These are phyloP conservation scores for Cladosporium oxysporum DNA, from an alignment of 2,329 filamentous ascomycete species.

Conservation along the genomic window DNA sequence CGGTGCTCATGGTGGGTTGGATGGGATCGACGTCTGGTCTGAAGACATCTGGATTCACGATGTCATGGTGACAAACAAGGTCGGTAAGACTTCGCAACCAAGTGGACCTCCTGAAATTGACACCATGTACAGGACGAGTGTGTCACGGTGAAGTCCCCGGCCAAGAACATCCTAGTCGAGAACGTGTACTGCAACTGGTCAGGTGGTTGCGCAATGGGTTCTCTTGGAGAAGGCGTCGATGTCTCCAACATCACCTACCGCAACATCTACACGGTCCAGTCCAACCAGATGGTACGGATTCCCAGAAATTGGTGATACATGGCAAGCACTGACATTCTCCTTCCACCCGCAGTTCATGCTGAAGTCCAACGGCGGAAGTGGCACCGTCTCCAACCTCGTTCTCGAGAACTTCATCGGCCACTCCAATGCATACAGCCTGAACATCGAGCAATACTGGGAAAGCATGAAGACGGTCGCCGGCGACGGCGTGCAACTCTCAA, in stretches of 20 bases:
- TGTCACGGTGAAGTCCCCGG: conserved; percentile 57
- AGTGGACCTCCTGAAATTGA: too few species aligned
- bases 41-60: conserved; percentile 61
- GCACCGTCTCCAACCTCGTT: conserved; percentile 52
- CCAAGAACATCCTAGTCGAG: conserved; percentile 59
- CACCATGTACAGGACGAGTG: conserved; percentile 49
- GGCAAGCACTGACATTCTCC: neutral
- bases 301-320: neutral
- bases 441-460: conserved; percentile 58
- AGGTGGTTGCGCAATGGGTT: conserved; percentile 61
- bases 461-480: conserved; percentile 46
- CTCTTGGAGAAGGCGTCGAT: conserved; percentile 51
- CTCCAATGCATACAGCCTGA: conserved; percentile 58
- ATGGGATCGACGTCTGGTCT: conserved; percentile 58
- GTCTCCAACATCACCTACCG: conserved; percentile 57
- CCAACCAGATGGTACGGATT: conserved; percentile 58
- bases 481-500: conserved; percentile 54
- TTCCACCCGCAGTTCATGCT: conserved; percentile 54
- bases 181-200: conserved; percentile 64
- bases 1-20: conserved; percentile 54
- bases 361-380: conserved; percentile 61
- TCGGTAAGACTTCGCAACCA: neutral
- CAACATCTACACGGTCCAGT: conserved; percentile 60
- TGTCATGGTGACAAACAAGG: conserved; percentile 62
- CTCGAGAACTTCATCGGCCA: conserved; percentile 64